Conservation (phyloP, 768 basidiomycete species). For the Xanthoconium stramineum region DNA sequence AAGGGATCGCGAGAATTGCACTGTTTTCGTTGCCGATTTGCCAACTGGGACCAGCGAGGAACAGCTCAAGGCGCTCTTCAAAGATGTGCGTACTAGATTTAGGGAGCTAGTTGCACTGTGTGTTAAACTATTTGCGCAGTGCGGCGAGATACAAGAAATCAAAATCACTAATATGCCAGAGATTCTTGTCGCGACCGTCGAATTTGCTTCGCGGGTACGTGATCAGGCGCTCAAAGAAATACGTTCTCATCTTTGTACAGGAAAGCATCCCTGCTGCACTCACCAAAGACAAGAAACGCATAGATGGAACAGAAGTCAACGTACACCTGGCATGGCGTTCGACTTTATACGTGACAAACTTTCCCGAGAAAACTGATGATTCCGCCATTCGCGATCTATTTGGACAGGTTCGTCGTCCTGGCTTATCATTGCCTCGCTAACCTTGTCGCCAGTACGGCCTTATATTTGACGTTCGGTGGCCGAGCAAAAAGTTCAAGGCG, state of each 20-base stretch:
- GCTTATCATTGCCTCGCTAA: not conserved
- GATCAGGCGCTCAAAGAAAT: not conserved
- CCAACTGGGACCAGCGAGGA: constrained; percentile 54
- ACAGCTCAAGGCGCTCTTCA: constrained; percentile 73
- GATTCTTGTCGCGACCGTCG: constrained; percentile 77
- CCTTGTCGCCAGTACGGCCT: constrained; percentile 65
- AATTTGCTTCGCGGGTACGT: constrained; percentile 64
- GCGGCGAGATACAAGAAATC: constrained; percentile 81
- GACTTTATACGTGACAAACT: constrained; percentile 95
- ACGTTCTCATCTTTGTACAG: constrained; percentile 33
- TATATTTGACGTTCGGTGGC: constrained; percentile 95
- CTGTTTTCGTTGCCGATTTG: constrained; percentile 81
- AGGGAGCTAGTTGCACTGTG: not conserved
- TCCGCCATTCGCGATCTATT: constrained; percentile 71
- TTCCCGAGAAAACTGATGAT: constrained; percentile 84
- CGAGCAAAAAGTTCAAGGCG: constrained; percentile 93
- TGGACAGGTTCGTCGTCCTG: constrained; percentile 51
- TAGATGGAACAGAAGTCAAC: constrained; percentile 70
- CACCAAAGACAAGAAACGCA: constrained; percentile 91
- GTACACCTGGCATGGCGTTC: constrained; percentile 93
- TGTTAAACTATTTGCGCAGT: constrained; percentile 47
- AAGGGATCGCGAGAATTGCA: constrained; percentile 94
- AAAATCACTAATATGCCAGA: constrained; percentile 65
- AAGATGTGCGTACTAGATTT: constrained; percentile 59
- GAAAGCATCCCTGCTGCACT: constrained; percentile 82